Evolutionary conservation across 805 yeast species (phyloP).

Genomic region (Candida ovalis): DNA sequence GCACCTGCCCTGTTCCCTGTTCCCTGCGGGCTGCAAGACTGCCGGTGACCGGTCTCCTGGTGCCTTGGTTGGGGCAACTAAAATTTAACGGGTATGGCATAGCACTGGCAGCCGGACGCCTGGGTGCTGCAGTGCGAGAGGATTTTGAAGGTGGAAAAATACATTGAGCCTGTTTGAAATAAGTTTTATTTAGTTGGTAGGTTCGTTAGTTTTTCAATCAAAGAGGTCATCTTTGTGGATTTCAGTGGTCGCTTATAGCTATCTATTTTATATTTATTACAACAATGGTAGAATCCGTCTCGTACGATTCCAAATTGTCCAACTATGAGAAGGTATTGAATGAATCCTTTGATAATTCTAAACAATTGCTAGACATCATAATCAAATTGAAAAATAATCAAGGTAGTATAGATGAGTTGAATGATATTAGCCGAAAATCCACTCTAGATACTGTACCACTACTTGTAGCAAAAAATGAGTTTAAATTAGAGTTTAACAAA

Average conservation of each 20-base stretch:
- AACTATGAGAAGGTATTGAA: slow-evolving; percentile 10
- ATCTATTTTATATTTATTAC: background rate
- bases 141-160: no score
- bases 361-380: slow-evolving; percentile 8
- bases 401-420: slow-evolving; percentile 6
- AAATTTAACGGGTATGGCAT: no score
- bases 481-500: slow-evolving; percentile 16
- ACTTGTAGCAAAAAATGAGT: slow-evolving; percentile 16
- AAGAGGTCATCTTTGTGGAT: no score
- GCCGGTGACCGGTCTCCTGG: no score
- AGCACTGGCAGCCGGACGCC: no score
- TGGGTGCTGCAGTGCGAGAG: no score
- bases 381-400: slow-evolving; percentile 4
- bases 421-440: slow-evolving; percentile 13
- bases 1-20: no score
- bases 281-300: background rate
- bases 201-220: no score
- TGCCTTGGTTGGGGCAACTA: no score
- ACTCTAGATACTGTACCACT: slow-evolving; percentile 20
- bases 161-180: no score
- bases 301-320: background rate
- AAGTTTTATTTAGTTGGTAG: no score
- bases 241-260: background rate
- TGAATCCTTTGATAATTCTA: slow-evolving; percentile 17
- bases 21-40: no score